phyloP scores from a whole-genome alignment of 306 rosid species.

The Dryas octopetala region DNA sequence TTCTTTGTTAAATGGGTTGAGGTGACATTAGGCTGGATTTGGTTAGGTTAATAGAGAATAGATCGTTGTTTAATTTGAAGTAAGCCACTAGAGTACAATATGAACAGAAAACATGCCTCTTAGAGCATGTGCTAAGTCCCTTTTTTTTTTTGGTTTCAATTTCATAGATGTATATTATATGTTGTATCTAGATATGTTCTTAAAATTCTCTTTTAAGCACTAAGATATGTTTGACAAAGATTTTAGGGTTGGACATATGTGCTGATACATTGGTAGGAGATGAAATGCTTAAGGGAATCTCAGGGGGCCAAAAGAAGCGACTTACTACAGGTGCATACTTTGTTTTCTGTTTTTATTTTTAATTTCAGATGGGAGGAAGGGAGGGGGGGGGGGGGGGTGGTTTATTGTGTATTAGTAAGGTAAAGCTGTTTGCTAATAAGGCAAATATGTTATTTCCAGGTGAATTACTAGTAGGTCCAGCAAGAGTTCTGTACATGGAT shows the following conservation, averaged over 20 bases:
- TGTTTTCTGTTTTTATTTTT: slow-evolving; percentile 1
- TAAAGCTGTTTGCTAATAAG: slow-evolving; percentile 35
- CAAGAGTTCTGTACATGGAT: slow-evolving; percentile 97
- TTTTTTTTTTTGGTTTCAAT: not conserved
- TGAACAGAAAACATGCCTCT: no score
- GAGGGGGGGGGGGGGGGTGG: not conserved
- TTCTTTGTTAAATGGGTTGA: no score
- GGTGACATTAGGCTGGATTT: not conserved
- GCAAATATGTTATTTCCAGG: slow-evolving; percentile 53
- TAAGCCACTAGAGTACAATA: no score
- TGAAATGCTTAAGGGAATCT: slow-evolving; percentile 98
- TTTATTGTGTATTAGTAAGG: slow-evolving; percentile 21
- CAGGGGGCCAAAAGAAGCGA: slow-evolving; percentile 99
- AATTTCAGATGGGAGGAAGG: no score
- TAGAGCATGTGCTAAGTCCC: not conserved
- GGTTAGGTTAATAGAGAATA: not conserved
- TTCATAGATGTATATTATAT: not conserved
- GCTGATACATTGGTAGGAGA: slow-evolving; percentile 99
- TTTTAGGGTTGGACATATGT: slow-evolving; percentile 97
- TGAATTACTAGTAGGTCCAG: slow-evolving; percentile 91
- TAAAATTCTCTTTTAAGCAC: slow-evolving; percentile 32
- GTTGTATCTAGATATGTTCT: not conserved
- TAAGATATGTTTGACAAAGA: slow-evolving; percentile 78
- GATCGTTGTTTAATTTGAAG: no score
- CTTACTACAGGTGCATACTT: slow-evolving; percentile 80